These are phyloP conservation scores for Allium sativum DNA, from an alignment of 106 monocot genomes.

Conservation along the genomic window DNA sequence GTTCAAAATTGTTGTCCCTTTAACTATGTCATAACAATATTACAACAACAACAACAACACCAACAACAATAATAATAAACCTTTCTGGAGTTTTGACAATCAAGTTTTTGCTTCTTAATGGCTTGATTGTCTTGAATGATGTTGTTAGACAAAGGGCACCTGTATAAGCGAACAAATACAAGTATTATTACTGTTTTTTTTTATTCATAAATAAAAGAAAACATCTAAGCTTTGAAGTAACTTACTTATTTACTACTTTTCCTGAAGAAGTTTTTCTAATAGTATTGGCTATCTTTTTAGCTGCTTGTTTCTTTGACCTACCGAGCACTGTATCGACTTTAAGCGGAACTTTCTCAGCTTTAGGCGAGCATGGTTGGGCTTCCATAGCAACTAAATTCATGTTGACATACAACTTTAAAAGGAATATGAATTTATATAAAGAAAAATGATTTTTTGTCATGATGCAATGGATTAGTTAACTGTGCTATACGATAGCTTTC, in stretches of 20 bases:
- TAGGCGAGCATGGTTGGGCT: slow-evolving; percentile 9
- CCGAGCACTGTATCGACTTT: slow-evolving; percentile 5
- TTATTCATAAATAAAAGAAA: background rate
- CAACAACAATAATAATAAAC: slow-evolving; percentile 4
- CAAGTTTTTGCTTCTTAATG: slow-evolving; percentile 79
- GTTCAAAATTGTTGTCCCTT: no score
- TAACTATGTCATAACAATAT: no score
- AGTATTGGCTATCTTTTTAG: slow-evolving; percentile 16
- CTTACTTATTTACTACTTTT: slow-evolving; percentile 28
- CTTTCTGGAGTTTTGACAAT: slow-evolving; percentile 47
- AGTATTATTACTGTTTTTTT: background rate
- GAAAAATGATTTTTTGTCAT: background rate
- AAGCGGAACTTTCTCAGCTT: background rate
- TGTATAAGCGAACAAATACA: slow-evolving; percentile 5
- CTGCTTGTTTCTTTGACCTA: slow-evolving; percentile 29
- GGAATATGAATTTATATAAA: background rate
- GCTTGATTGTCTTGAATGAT: slow-evolving; percentile 80
- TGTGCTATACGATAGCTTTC: no score
- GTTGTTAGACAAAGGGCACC: slow-evolving; percentile 30
- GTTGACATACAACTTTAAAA: background rate
- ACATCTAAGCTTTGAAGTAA: background rate
- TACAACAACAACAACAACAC: no score
- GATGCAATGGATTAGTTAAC: no score
- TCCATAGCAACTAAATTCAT: background rate
- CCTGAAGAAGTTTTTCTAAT: slow-evolving; percentile 18